Evolutionary conservation across 805 yeast species (phyloP), one percentile per base, ranked within the genome.

Genomic region (Yamadazyma laniorum): DNA sequence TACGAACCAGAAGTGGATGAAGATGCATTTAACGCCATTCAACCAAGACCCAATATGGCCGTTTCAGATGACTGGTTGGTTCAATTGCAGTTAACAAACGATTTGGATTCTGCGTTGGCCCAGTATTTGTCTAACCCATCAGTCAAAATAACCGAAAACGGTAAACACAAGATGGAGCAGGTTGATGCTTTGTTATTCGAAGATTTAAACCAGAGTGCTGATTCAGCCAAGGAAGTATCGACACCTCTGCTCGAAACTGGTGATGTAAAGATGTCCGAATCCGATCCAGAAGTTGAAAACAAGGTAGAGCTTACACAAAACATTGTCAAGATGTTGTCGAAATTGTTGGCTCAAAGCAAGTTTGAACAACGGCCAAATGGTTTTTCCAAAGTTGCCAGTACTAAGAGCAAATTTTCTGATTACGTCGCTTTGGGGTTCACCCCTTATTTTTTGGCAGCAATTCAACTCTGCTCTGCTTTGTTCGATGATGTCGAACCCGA

Each of bases 1-100:
- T 85, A 76, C 53, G 93, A 85, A 56, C 91, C 91, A 0, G 77
- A 78, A 71, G 56, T 73, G 52, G 25, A 48, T 1, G 41, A 29
- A 3, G 42, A 30, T 2, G 50, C 53, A 26, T 50, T 70, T 53
- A 57, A 59, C 27, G 47, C 34, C 5, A 58, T 67, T 32, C 74
- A 70, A 44, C 65, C 56, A 4, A 63, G 64, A 18, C 72, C 80
- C 1, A 55, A 66, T 19, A 61, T 79, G 29, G 74, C 79, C 1
- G 66, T 69, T 1, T 70, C 82, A 5, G 67, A 67, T 22, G 74
- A 80, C 45, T 85, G 95, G 91, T 65, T 75, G 17, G 65, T 72
- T 11, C 91, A 84, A 50, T 54, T 84, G 34, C 73, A 70, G 32
- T 50, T 82, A n/a, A 63, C 79, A 0, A 65, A 69, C 43, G 74